These are phyloP conservation scores for Fremontodendron californicum DNA, from an alignment of 345 rosid species.

Conservation along the genomic window DNA sequence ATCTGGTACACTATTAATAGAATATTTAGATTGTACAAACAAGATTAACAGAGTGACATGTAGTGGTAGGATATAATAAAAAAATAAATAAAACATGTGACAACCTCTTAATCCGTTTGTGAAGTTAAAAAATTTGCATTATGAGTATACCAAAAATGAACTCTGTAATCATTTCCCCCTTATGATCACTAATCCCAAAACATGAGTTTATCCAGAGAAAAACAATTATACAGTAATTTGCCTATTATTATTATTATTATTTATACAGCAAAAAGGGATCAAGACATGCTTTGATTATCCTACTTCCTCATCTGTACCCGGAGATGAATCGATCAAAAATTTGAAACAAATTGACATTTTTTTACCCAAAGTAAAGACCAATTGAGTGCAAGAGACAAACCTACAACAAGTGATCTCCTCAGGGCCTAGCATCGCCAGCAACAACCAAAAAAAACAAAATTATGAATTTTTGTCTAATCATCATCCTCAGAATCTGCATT, in stretches of 20 bases:
- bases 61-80: too few species aligned
- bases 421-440: slow-evolving; percentile 7
- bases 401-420: slow-evolving; percentile 18
- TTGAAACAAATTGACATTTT: slow-evolving; percentile 2
- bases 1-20: too few species aligned
- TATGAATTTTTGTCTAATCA: slow-evolving; percentile 57
- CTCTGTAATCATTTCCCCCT: slow-evolving; percentile 3
- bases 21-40: too few species aligned
- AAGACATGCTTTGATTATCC: slow-evolving; percentile 13
- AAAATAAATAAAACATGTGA: too few species aligned
- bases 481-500: slow-evolving; percentile 94
- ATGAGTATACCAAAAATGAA: too few species aligned
- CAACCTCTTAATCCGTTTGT: too few species aligned
- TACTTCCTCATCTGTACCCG: slow-evolving; percentile 22
- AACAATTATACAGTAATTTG: slow-evolving; percentile 32
- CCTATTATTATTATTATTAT: slow-evolving; percentile 19
- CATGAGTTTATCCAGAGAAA: slow-evolving; percentile 11
- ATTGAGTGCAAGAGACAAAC: slow-evolving; percentile 18
- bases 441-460: background rate
- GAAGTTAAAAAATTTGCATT: too few species aligned
- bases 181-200: slow-evolving; percentile 14
- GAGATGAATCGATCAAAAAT: slow-evolving; percentile 10
- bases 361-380: slow-evolving; percentile 16
- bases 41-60: too few species aligned
- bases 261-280: slow-evolving; percentile 31